Evolutionary conservation across 352 stramenopile species (phyloP).

Genomic region (Thalassiosira hispida): DNA sequence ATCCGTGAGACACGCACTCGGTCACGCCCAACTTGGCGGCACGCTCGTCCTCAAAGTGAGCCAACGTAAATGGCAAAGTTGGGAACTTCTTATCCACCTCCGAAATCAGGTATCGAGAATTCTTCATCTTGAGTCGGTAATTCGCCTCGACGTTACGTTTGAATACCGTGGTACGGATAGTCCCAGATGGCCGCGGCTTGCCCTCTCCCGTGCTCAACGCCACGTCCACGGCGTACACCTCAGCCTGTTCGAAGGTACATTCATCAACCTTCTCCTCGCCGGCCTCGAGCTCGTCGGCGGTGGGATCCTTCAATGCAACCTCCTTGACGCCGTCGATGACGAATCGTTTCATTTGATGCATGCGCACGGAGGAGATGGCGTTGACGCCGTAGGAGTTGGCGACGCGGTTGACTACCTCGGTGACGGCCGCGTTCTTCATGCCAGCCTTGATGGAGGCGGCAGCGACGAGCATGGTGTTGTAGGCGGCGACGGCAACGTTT

Average conservation of each 20-base stretch:
- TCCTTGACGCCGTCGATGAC: constrained; percentile 99
- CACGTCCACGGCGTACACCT: constrained; percentile 99
- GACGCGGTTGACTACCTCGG: constrained; percentile 93
- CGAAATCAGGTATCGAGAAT: constrained; percentile 94
- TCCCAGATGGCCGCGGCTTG: constrained; percentile 87
- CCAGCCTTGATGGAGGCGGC: constrained; percentile 96
- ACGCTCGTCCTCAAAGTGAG: constrained; percentile 93
- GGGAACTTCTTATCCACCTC: constrained; percentile 99
- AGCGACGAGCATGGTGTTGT: constrained; percentile 97
- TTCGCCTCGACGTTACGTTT: constrained; percentile 98
- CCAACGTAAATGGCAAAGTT: constrained; percentile 98
- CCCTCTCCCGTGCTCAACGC: constrained; percentile 98
- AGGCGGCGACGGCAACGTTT: constrained; percentile 95
- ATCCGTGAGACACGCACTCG: constrained; percentile 97
- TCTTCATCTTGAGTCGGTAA: constrained; percentile 93
- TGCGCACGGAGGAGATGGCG: constrained; percentile 95
- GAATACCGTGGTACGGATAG: constrained; percentile 96
- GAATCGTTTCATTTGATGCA: constrained; percentile 99
- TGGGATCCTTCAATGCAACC: constrained; percentile 78
- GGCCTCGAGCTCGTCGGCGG: constrained; percentile 73
- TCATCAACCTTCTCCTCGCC: constrained; percentile 86
- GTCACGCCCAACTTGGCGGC: constrained; percentile 95
- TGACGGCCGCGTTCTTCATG: constrained; percentile 96
- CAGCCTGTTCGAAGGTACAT: constrained; percentile 93
- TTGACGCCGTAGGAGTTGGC: constrained; percentile 96